Percentiles rank a stretch among this genome's conserved stretches.
Conservation (phyloP, 2,329 filamentous ascomycete genomes). For the Diaporthe citriasiana region DNA sequence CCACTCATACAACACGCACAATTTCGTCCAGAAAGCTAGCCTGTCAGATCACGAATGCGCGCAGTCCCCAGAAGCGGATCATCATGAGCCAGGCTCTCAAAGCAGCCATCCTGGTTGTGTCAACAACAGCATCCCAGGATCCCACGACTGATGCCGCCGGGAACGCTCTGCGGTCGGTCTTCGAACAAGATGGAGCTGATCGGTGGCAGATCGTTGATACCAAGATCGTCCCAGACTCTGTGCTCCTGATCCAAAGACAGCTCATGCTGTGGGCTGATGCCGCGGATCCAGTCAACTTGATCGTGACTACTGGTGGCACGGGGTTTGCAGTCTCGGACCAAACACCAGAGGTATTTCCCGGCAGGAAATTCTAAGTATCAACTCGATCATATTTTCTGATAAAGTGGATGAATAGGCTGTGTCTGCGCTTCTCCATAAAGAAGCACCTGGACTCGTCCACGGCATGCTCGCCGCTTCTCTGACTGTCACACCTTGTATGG, state of each 20-base stretch:
- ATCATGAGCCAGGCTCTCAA: slow-evolving; percentile 62
- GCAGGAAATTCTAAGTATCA: not conserved
- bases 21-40: not conserved
- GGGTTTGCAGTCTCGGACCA: slow-evolving; percentile 88
- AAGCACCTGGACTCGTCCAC: slow-evolving; percentile 93
- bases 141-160: slow-evolving; percentile 83
- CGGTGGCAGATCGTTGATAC: slow-evolving; percentile 80
- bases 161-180: slow-evolving; percentile 75
- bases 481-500: slow-evolving; percentile 88
- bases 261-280: slow-evolving; percentile 81
- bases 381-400: slow-evolving; percentile 14
- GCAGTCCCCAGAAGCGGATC: not conserved
- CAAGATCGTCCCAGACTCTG: slow-evolving; percentile 84
- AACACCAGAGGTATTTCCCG: slow-evolving; percentile 83
- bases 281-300: slow-evolving; percentile 75
- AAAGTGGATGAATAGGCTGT: slow-evolving; percentile 73
- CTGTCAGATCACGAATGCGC: not conserved
- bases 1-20: not conserved
- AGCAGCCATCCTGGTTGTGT: slow-evolving; percentile 87
- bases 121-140: slow-evolving; percentile 88
- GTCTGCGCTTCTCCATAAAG: slow-evolving; percentile 82
- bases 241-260: slow-evolving; percentile 79
- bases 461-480: slow-evolving; percentile 92
- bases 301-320: slow-evolving; percentile 92
- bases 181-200: slow-evolving; percentile 74